phyloP scores from a whole-genome alignment of 345 rosid genomes.

The Hypericum perforatum region DNA sequence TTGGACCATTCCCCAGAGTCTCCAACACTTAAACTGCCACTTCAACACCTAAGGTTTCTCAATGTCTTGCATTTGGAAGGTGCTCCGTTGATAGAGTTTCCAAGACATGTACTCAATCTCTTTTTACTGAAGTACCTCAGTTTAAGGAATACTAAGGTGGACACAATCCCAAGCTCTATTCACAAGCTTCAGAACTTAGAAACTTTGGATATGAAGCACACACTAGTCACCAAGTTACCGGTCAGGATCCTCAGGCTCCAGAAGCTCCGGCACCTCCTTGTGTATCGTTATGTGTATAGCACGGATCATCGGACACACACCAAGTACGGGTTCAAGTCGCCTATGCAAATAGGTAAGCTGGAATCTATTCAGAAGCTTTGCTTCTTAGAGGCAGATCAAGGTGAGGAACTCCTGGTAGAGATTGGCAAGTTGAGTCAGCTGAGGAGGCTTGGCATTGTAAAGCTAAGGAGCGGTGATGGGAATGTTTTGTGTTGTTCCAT shows the following conservation, averaged over 20 bases:
- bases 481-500: slow-evolving; percentile 24
- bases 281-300: slow-evolving; percentile 19
- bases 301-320: slow-evolving; percentile 11
- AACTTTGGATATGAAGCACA: slow-evolving; percentile 36
- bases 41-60: slow-evolving; percentile 20
- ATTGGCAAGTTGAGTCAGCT: slow-evolving; percentile 31
- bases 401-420: slow-evolving; percentile 1
- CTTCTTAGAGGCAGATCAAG: slow-evolving; percentile 24
- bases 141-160: slow-evolving; percentile 26
- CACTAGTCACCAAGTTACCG: slow-evolving; percentile 27
- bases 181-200: slow-evolving; percentile 34
- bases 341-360: slow-evolving; percentile 16
- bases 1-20: background rate
- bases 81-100: slow-evolving; percentile 25
- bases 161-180: slow-evolving; percentile 23
- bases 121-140: slow-evolving; percentile 27
- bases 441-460: slow-evolving; percentile 28
- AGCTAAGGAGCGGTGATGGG: slow-evolving; percentile 30
- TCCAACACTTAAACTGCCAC: background rate
- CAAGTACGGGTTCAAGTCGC: slow-evolving; percentile 13
- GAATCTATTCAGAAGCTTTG: slow-evolving; percentile 32
- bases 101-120: slow-evolving; percentile 18
- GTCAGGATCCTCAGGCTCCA: slow-evolving; percentile 29
- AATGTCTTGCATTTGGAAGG: slow-evolving; percentile 31
- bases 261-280: slow-evolving; percentile 27